Conservation (phyloP, 2,329 filamentous ascomycete species). For the Scopulariopsis brevicaulis region DNA sequence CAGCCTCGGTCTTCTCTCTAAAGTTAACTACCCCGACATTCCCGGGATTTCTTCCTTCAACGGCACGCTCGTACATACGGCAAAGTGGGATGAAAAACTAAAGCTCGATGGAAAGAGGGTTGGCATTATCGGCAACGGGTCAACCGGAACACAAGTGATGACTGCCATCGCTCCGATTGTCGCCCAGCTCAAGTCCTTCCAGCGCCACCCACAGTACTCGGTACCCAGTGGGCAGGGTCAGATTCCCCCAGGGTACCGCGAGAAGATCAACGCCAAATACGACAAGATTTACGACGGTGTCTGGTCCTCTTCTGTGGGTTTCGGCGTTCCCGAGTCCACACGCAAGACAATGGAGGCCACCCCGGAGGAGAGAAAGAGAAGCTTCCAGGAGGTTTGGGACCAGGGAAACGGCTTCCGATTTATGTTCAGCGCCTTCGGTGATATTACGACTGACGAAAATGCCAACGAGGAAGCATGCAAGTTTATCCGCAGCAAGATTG, state of each 20-base stretch:
- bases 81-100: slow-evolving; percentile 22
- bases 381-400: slow-evolving; percentile 17
- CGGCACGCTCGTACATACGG: slow-evolving; percentile 25
- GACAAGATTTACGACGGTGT: slow-evolving; percentile 14
- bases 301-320: slow-evolving; percentile 14
- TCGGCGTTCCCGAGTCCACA: slow-evolving; percentile 13
- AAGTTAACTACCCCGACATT: not conserved
- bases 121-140: slow-evolving; percentile 20
- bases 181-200: slow-evolving; percentile 11
- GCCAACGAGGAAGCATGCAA: slow-evolving; percentile 13
- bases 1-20: not conserved
- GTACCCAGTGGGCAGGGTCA: slow-evolving; percentile 6
- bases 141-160: slow-evolving; percentile 17
- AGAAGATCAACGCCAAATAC: slow-evolving; percentile 14
- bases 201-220: slow-evolving; percentile 9
- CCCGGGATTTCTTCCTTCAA: slow-evolving; percentile 22
- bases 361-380: slow-evolving; percentile 16
- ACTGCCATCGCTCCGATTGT: slow-evolving; percentile 18
- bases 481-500: slow-evolving; percentile 14
- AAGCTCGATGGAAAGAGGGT: slow-evolving; percentile 13
- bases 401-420: slow-evolving; percentile 17
- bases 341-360: slow-evolving; percentile 15
- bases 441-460: slow-evolving; percentile 8
- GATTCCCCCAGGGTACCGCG: slow-evolving; percentile 5
- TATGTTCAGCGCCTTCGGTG: slow-evolving; percentile 15